Evolutionary conservation across 2,329 filamentous ascomycete species (phyloP), one percentile per base, ranked within the genome.

Genomic region (Fusarium albidum): DNA sequence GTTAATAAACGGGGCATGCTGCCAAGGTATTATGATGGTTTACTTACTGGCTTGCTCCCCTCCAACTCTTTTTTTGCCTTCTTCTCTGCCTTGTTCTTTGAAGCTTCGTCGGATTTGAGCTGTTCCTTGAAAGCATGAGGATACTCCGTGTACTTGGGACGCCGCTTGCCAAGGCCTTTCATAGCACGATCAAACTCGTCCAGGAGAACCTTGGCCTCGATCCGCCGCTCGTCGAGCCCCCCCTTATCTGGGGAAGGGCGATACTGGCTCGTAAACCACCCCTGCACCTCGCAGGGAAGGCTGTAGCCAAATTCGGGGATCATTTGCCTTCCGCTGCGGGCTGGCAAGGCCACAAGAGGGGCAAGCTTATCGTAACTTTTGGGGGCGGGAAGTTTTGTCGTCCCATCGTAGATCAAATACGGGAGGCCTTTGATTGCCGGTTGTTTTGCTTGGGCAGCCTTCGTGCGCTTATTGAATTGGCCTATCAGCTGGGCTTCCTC

Each of bases 131-230:
- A 77, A 11, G 75, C 72, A 63, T 77, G 74, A 17, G 77, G 77
- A 59, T 79, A 79, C 47, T 79, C 77, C 5, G 77, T 77, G 49
- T 79, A 79, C 51, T 79, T 79, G 3, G 77, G 77, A 15, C 76
- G 72, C 17, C 75, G 70, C 59, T 75, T 76, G 13, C 76, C 77
- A 37, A 79, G 57, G 3, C 60, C 63, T 42, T 68, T 72, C 76
- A 79, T 79, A 9, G 73, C 69, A 33, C 63, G 69, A 33, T 78
- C 75, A 55, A 75, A 79, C 27, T 77, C 71, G 33, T 76, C 73
- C 17, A 79, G 60, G 3, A 77, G 51, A 4, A 55, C 48, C 46
- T 75, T 74, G 13, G 75, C 74, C 54, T 79, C 77, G 13, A 68
- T 65, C 14, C 71, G 71, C 27, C 77, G 69, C 50, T 78, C 76